Evolutionary conservation across 169 alveolate species (phyloP).

Genomic region (Plasmodium chabaudi): DNA sequence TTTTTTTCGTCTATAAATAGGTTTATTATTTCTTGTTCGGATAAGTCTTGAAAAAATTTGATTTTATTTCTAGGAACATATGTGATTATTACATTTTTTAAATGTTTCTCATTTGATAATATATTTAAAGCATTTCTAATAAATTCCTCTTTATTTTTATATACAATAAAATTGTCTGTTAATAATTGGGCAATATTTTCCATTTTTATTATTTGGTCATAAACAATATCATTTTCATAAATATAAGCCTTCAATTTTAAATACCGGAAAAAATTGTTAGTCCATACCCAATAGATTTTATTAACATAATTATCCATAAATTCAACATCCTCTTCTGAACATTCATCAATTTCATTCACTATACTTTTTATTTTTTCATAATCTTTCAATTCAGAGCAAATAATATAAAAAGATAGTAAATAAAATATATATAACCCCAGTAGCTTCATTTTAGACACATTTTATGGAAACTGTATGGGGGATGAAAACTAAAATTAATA

Average conservation of each 20-base stretch:
- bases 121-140: constrained; percentile 31
- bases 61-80: constrained; percentile 29
- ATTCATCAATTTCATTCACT: constrained; percentile 53
- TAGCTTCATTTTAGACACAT: constrained; percentile 16
- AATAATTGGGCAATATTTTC: constrained; percentile 6
- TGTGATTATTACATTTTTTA: constrained; percentile 18
- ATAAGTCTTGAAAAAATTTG: constrained; percentile 59
- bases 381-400: constrained; percentile 4
- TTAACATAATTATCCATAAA: constrained; percentile 24
- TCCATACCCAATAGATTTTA: constrained; percentile 72
- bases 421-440: constrained; percentile 9
- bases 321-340: constrained; percentile 49
- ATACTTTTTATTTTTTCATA: constrained; percentile 27
- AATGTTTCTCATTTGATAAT: constrained; percentile 35
- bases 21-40: constrained; percentile 11
- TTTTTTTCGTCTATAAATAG: constrained; percentile 30
- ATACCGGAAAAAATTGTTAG: constrained; percentile 38
- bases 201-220: constrained; percentile 14
- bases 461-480: neutral
- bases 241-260: constrained; percentile 44
- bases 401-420: neutral
- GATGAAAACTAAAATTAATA: too few relatives aligned
- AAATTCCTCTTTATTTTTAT: constrained; percentile 48
- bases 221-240: constrained; percentile 57
- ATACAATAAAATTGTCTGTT: constrained; percentile 22